Base-by-base conservation (phyloP, 208 protist genomes). In the Zelonia costaricensis region DNA sequence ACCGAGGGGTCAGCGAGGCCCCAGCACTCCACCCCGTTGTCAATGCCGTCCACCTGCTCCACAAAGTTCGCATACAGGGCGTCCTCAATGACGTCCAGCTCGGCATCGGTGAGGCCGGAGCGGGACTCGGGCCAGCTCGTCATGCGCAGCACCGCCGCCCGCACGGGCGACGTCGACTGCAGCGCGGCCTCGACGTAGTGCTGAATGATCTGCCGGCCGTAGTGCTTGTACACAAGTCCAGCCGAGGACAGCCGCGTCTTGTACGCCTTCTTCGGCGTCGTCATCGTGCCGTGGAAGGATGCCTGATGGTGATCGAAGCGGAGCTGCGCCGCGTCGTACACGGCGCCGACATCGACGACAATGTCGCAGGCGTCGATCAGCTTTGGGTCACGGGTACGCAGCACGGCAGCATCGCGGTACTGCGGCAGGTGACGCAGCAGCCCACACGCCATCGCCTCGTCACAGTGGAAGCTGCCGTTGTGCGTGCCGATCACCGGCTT, bases 271-370 rank as follows among this genome's bases (percentile, higher is more conserved):
- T 22, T 75, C 61, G 75, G 53, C 13, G 79, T 81, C 23, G 62
- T 80, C 80, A 98, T 98, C 4, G 80, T 97, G 22, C 81, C 86
- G n/a, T 86, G 79, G 70, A 99, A 99, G 22, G 68, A 83, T 10
- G 70, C 62, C 82, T 99, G 98, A 69, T 99, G 97, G 74, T 99
- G 97, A 70, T 99, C 98, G 62, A 84, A 99, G 58, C 87, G 86
- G 28, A 82, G 52, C 33, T 38, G 60, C n/a, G 47, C 70, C 1
- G 74, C 76, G 62, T 98, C 88, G 80, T 98, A 99, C 25, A 91
- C 69, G 27, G 82, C 94, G 46, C 97, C 98, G 25, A 99, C 97
- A 78, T 99, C 98, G 43, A 98, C 92, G 4, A 98, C 86, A 48
- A 98, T 79, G 43, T 86, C 79, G 42, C 78, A 84, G 30, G 64